phyloP scores from a whole-genome alignment of 345 rosid genomes.

The Corchorus olitorius region DNA sequence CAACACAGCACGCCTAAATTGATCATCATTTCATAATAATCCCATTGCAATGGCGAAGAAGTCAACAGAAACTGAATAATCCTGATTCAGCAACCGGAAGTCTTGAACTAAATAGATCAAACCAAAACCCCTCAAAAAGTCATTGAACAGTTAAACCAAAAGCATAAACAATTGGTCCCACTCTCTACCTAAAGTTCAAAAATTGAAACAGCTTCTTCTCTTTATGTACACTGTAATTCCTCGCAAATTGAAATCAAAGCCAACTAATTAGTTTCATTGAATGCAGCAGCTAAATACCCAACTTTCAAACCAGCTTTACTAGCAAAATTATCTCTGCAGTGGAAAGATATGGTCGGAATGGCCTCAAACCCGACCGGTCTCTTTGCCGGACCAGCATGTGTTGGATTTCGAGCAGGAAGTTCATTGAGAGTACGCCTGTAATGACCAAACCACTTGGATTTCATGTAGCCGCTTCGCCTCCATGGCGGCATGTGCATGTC shows the following conservation, averaged over 20 bases:
- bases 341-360: conserved; percentile 11
- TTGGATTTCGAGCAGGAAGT: conserved; percentile 9
- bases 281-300: conserved; percentile 40
- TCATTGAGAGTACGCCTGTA: conserved; percentile 61
- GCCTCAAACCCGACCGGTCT: conserved; percentile 32
- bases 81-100: too few species aligned
- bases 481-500: conserved; percentile 71
- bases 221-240: neutral
- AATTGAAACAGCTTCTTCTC: neutral
- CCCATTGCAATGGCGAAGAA: too few species aligned
- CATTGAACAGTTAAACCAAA: too few species aligned
- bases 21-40: too few species aligned
- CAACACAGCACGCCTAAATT: too few species aligned
- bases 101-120: too few species aligned
- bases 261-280: conserved; percentile 12
- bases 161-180: too few species aligned
- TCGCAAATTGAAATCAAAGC: neutral
- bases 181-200: too few species aligned
- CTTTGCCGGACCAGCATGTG: neutral
- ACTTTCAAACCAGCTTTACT: neutral
- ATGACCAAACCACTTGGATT: conserved; percentile 71
- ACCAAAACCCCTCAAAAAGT: too few species aligned
- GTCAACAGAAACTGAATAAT: too few species aligned
- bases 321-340: conserved; percentile 27
- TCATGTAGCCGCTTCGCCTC: conserved; percentile 80